Conservation (phyloP, 306 rosid species). For the Pyrus betulifolia region DNA sequence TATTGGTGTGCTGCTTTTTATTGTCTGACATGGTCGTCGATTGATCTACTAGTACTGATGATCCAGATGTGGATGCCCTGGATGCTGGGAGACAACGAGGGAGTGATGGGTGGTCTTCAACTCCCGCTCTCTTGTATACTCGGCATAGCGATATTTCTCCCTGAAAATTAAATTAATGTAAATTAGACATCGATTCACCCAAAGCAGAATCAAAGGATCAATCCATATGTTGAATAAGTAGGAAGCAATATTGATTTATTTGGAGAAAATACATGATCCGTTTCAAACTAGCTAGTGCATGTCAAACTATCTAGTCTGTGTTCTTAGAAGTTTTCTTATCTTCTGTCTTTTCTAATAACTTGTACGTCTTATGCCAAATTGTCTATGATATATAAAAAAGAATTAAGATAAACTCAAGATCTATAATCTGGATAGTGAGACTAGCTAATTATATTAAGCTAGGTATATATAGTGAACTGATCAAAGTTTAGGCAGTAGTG, state of each 20-base stretch:
- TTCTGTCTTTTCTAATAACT: background rate
- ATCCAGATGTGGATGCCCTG: constrained; percentile 42
- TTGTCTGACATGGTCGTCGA: constrained; percentile 1
- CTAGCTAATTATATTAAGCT: background rate
- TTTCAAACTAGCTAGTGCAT: background rate
- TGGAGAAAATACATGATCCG: background rate
- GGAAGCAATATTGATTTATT: background rate
- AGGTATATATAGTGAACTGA: background rate
- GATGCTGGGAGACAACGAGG: constrained; percentile 67
- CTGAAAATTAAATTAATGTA: constrained; percentile 24
- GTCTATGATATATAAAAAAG: background rate
- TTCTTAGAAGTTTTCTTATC: background rate
- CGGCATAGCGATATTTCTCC: constrained; percentile 92
- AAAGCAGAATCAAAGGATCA: background rate
- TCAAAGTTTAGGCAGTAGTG: background rate
- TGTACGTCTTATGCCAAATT: background rate
- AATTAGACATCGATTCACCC: background rate
- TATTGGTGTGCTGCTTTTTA: constrained; percentile 19
- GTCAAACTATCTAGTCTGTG: too few species aligned
- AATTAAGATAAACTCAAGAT: background rate
- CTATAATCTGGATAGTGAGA: background rate
- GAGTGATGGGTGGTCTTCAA: constrained; percentile 86
- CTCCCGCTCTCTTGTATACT: constrained; percentile 94
- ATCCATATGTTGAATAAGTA: too few species aligned
- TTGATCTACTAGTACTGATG: constrained; percentile 19